Evolutionary conservation across 176 grass and related monocot genomes (phyloP), one percentile per base, ranked within the genome.

Genomic region (Otatea glauca): DNA sequence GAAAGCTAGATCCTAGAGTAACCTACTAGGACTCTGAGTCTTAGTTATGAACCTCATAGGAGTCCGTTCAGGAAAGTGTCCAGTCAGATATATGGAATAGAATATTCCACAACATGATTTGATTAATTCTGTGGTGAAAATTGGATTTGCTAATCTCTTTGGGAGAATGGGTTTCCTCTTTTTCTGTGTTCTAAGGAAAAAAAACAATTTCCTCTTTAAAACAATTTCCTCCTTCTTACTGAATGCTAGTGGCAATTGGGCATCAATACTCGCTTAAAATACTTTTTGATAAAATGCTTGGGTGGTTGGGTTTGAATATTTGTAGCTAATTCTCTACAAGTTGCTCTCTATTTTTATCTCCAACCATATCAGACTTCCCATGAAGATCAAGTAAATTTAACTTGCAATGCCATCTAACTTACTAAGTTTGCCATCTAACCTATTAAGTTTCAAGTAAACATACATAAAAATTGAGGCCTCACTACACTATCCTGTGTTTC

Each of bases 401-500:
- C 20, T 63, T 78, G 27, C 75, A 49, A 63, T 78, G 41, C 25
- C 24, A 78, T 48, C 27, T 62, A 14, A 41, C 64, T 38, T 48
- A 24, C 50, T 25, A 48, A 78, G 37, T 48, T 17, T 61, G 29
- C 24, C 24, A 78, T 48, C 27, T 62, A 14, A 41, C 64, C 49
- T 48, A 24, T 62, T 25, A 48, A 78, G 37, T 48, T 17, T 61
- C 24, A 48, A 78, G 18, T 81, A 67, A 73, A 75, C 61, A 5
- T 14, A 3, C 58, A 79, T 29, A 65, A 11, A 70, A 75, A 78
- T 42, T 60, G 9, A 1, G 3, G 42, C 63, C 53, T 73, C 51
- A 27, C 29, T 84, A 73, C 48, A 65, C 4, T 78, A 72, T 78
- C 6, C 16, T 71, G 15, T 78, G 65, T 76, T 86, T 86, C 3